phyloP scores from a whole-genome alignment of 768 basidiomycete genomes.

The Russula dissimulans region DNA sequence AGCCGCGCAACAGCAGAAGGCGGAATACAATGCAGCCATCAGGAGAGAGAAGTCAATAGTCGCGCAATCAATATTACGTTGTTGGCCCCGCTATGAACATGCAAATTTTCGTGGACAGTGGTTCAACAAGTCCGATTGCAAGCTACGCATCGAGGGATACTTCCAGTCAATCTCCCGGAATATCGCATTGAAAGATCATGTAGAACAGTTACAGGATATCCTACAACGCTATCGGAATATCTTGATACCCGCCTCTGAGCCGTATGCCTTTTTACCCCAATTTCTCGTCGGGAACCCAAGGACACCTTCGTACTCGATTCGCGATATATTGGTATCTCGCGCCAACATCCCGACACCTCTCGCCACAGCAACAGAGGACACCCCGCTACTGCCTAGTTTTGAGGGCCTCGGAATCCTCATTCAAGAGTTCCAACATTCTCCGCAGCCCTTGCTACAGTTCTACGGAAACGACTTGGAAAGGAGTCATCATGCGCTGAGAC shows the following conservation, averaged over 20 bases:
- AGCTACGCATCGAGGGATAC: neutral
- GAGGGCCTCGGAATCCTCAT: neutral
- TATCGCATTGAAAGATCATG: neutral
- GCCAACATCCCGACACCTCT: neutral
- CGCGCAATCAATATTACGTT: neutral
- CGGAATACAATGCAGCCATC: neutral
- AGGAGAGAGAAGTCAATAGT: neutral
- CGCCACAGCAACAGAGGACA: neutral
- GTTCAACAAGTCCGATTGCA: neutral
- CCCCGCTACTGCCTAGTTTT: neutral
- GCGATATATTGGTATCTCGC: neutral
- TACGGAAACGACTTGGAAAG: conserved; percentile 5
- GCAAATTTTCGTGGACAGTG: neutral
- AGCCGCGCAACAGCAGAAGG: too few species aligned
- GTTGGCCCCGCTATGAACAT: neutral
- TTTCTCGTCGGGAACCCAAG: neutral
- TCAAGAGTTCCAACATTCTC: neutral
- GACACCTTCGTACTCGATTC: neutral
- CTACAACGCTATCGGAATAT: neutral
- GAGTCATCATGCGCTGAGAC: neutral
- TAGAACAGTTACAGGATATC: neutral
- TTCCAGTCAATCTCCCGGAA: neutral
- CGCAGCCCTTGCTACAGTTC: neutral
- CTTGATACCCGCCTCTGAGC: neutral
- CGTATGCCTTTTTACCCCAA: neutral